A percentile compares a stretch with the other conserved stretches of the same genome.
Conservation (phyloP, 441 rosid genomes). For the Euphorbia corollata region DNA sequence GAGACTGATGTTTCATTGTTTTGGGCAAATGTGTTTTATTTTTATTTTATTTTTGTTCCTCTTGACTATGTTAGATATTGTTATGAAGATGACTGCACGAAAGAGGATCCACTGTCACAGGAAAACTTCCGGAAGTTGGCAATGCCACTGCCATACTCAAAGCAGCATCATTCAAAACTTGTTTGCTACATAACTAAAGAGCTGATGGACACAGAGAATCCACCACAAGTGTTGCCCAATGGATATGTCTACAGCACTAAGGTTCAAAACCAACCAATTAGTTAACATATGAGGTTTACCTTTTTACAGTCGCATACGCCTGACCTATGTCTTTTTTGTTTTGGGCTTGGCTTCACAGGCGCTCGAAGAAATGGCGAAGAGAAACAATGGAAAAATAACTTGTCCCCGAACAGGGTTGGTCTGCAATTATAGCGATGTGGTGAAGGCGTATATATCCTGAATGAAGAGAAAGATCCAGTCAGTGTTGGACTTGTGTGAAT, state of each 20-base stretch:
- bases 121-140: conserved; percentile 84
- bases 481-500: conserved; percentile 12
- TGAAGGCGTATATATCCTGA: conserved; percentile 80
- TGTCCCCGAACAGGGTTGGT: conserved; percentile 68
- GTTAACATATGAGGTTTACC: conserved; percentile 1
- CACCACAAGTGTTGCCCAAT: conserved; percentile 87
- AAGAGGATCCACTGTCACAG: conserved; percentile 90
- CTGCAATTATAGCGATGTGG: conserved; percentile 59
- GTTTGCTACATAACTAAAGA: conserved; percentile 89
- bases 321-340: background rate
- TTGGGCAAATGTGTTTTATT: background rate
- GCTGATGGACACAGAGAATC: conserved; percentile 94
- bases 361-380: conserved; percentile 89
- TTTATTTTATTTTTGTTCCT: conserved; percentile 27
- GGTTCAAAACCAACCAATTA: conserved; percentile 34
- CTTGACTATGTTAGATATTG: conserved; percentile 62
- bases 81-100: conserved; percentile 73
- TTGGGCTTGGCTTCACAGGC: conserved; percentile 41
- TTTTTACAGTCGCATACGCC: no score
- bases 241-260: conserved; percentile 87
- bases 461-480: conserved; percentile 7
- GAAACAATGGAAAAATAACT: conserved; percentile 56
- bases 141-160: conserved; percentile 69
- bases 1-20: background rate
- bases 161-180: conserved; percentile 91